Evolutionary conservation across 495 filamentous ascomycete genomes (phyloP), one percentile per base, ranked within the genome.

Genomic region (Chaetomidium leptoderma): DNA sequence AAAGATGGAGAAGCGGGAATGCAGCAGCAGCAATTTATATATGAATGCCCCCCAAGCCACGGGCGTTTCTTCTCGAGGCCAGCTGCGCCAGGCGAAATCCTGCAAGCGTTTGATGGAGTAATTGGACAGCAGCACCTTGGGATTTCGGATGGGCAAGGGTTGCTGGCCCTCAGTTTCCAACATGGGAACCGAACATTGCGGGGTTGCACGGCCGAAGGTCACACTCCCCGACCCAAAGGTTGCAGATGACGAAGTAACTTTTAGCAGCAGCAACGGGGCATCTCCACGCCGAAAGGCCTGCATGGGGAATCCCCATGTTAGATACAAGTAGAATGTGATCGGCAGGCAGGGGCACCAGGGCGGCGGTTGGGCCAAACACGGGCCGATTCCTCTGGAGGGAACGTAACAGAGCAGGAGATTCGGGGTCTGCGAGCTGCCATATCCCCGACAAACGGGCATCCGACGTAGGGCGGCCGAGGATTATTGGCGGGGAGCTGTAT

Each of bases 191-290:
- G 9, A 13, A 16, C 11, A 44, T 35, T 27, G 26, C n/a, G 27
- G 52, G 52, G 53, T 55, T 55, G 40, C 42, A 55, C 53, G 42
- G 29, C 53, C 14, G 21, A 46, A 24, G 53, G 53, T 55, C 42
- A 55, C 53, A 55, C 52, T 54, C 6, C 40, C 40, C 39, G n/a
- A 19, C 27, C 10, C 27, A 17, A 35, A 6, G 53, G 42, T 37
- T 55, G 42, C 42, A 47, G 9, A 43, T 52, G 49, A 9, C 23
- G 24, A 52, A 21, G 3, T n/a, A n/a, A 39, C 17, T 35, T 5
- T 11, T 6, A 17, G 35, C 30, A 24, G 35, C 14, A 37, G 23
- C 2, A 39, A 52, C 49, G 16, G 49, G n/a, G 17, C 30, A 39
- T 39, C 13, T 17, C n/a, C 36, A 39, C 7, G 36, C 36, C 36